These are phyloP conservation scores for Ogataea saltuana DNA, from an alignment of 805 yeast genomes.

Conservation along the genomic window DNA sequence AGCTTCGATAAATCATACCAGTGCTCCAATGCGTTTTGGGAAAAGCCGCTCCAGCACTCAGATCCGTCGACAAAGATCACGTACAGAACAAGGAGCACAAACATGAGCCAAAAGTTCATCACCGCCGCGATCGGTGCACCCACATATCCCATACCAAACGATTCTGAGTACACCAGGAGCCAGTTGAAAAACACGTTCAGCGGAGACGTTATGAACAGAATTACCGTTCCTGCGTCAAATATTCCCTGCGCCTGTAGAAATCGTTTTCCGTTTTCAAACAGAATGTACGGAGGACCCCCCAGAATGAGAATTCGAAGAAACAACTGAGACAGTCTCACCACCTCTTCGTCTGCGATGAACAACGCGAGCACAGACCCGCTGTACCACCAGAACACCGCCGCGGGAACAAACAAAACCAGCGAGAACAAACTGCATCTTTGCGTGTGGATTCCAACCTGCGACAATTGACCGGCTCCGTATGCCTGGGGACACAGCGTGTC, in stretches of 20 bases:
- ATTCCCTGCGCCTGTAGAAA: constrained; percentile 77
- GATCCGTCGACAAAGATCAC: constrained; percentile 60
- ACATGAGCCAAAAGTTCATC: constrained; percentile 71
- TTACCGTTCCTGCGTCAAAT: constrained; percentile 76
- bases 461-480: constrained; percentile 64
- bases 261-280: constrained; percentile 71
- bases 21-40: constrained; percentile 35
- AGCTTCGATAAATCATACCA: constrained; percentile 44
- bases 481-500: constrained; percentile 83
- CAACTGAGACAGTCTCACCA: constrained; percentile 52
- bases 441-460: constrained; percentile 65
- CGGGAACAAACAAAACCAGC: constrained; percentile 56
- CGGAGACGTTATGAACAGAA: constrained; percentile 69
- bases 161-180: constrained; percentile 58
- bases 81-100: constrained; percentile 53
- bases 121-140: constrained; percentile 80
- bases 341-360: constrained; percentile 46
- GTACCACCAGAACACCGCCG: constrained; percentile 62
- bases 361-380: constrained; percentile 48
- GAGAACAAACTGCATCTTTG: constrained; percentile 68
- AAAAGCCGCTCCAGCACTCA: constrained; percentile 70
- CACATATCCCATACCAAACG: constrained; percentile 63
- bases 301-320: constrained; percentile 57
- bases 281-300: constrained; percentile 74
- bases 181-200: constrained; percentile 67